phyloP scores from a whole-genome alignment of 352 stramenopile species.

The Phytophthora agathidicida region DNA sequence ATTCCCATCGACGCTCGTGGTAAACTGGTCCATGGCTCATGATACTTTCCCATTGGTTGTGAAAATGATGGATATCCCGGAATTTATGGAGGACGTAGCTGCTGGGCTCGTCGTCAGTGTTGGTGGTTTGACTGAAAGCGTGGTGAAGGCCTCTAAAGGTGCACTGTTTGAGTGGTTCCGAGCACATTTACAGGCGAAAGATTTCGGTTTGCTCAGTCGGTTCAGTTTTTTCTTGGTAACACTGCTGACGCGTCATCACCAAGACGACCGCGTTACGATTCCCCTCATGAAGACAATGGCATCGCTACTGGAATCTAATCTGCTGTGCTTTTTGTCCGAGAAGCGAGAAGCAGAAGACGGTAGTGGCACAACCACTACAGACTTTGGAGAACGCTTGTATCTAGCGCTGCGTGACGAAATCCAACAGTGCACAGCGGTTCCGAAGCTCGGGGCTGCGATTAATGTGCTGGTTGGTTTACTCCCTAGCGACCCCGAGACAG shows the following conservation, averaged over 20 bases:
- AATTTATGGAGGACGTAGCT: slow-evolving; percentile 86
- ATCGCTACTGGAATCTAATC: slow-evolving; percentile 66
- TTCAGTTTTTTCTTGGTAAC: slow-evolving; percentile 75
- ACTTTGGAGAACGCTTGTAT: slow-evolving; percentile 72
- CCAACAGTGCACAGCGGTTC: slow-evolving; percentile 57
- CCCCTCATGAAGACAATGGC: slow-evolving; percentile 90
- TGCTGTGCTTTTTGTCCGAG: slow-evolving; percentile 67
- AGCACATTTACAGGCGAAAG: slow-evolving; percentile 48
- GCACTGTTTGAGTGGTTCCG: slow-evolving; percentile 73
- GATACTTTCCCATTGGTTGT: slow-evolving; percentile 93
- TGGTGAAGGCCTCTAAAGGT: slow-evolving; percentile 83
- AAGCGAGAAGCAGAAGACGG: slow-evolving; percentile 34
- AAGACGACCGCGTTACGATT: slow-evolving; percentile 85
- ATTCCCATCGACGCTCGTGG: slow-evolving; percentile 54
- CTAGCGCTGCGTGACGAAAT: slow-evolving; percentile 72
- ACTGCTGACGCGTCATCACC: slow-evolving; percentile 59
- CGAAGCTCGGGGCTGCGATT: slow-evolving; percentile 74
- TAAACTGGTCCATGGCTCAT: slow-evolving; percentile 86
- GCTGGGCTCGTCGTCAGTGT: slow-evolving; percentile 94
- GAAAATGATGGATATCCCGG: slow-evolving; percentile 84
- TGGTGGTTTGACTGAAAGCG: slow-evolving; percentile 95
- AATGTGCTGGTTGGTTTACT: slow-evolving; percentile 77
- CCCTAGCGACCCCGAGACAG: slow-evolving; percentile 60
- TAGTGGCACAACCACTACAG: slow-evolving; percentile 15
- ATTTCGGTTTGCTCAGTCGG: slow-evolving; percentile 71